phyloP scores from a whole-genome alignment of 805 yeast species.

The Ogataea thermomethanolica region DNA sequence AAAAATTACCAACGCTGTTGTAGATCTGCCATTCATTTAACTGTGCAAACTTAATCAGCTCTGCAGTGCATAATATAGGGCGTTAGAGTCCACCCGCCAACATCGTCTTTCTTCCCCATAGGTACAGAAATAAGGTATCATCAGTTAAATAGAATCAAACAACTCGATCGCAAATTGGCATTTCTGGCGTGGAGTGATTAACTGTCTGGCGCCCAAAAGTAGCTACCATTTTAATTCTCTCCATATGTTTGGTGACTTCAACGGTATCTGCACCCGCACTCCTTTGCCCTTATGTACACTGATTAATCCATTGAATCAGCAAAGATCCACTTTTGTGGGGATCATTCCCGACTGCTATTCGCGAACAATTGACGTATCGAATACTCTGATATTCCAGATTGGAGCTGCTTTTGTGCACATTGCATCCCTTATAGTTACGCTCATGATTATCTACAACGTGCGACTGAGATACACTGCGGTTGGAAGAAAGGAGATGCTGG shows the following conservation, averaged over 20 bases:
- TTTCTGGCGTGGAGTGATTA: neutral
- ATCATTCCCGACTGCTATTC: conserved; percentile 79
- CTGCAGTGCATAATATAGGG: too few species aligned
- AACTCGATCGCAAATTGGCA: too few species aligned
- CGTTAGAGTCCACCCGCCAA: too few species aligned
- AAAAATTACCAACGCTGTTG: neutral
- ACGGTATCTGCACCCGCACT: conserved; percentile 56
- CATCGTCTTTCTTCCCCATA: too few species aligned
- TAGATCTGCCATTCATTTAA: conserved; percentile 2
- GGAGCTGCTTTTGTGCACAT: conserved; percentile 87
- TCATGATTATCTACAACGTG: conserved; percentile 72
- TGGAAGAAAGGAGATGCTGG: conserved; percentile 83
- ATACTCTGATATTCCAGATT: conserved; percentile 83
- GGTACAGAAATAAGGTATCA: too few species aligned
- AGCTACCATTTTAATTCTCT: conserved; percentile 1
- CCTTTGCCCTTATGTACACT: conserved; percentile 81
- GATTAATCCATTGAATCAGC: conserved; percentile 46
- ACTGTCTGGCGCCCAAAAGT: conserved; percentile 6
- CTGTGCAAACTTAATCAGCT: too few species aligned
- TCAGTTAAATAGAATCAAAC: too few species aligned
- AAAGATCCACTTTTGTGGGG: conserved; percentile 46
- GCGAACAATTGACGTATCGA: conserved; percentile 80
- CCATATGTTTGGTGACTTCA: conserved; percentile 59
- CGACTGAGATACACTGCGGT: conserved; percentile 90
- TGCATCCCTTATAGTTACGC: conserved; percentile 60